These are phyloP conservation scores for Mycena vitilis DNA, from an alignment of 768 basidiomycete species.

Conservation along the genomic window DNA sequence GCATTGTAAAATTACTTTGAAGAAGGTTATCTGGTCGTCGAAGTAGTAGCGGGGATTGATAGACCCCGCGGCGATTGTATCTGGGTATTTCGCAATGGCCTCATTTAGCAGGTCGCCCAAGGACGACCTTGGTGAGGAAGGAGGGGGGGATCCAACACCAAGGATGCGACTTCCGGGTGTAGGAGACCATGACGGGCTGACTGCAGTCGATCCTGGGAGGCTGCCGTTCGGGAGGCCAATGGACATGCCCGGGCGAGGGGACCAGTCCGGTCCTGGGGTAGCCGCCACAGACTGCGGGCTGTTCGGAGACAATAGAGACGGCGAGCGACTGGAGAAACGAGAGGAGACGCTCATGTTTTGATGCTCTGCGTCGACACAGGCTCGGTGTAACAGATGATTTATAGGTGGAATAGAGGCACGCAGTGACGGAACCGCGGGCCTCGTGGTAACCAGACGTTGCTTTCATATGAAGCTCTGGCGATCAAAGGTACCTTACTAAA, in stretches of 20 bases:
- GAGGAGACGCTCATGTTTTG: slow-evolving; percentile 24
- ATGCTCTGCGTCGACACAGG: background rate
- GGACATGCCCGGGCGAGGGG: slow-evolving; percentile 33
- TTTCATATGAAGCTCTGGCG: slow-evolving; percentile 20
- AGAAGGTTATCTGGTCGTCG: slow-evolving; percentile 34
- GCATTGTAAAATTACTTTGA: slow-evolving; percentile 20
- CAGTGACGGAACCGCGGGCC: slow-evolving; percentile 3
- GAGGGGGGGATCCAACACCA: slow-evolving; percentile 21
- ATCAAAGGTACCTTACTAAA: slow-evolving; percentile 14
- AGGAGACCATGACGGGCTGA: slow-evolving; percentile 36
- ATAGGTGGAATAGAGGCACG: slow-evolving; percentile 32
- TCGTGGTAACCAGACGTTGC: slow-evolving; percentile 26
- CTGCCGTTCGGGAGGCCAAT: slow-evolving; percentile 25
- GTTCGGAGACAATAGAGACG: slow-evolving; percentile 26
- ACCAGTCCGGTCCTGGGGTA: slow-evolving; percentile 30
- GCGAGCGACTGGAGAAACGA: slow-evolving; percentile 24
- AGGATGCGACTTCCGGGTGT: slow-evolving; percentile 32
- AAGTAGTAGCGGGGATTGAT: slow-evolving; percentile 37
- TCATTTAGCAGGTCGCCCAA: slow-evolving; percentile 28
- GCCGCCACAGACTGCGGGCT: slow-evolving; percentile 29
- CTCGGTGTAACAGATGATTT: slow-evolving; percentile 11
- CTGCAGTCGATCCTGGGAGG: slow-evolving; percentile 28
- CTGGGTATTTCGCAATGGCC: slow-evolving; percentile 19
- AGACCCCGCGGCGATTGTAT: slow-evolving; percentile 5
- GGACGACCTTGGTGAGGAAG: slow-evolving; percentile 1